A percentile compares a stretch with the other conserved stretches of the same genome.
Evolutionary conservation across 768 basidiomycete species (phyloP).

Genomic region (Chiua virens): DNA sequence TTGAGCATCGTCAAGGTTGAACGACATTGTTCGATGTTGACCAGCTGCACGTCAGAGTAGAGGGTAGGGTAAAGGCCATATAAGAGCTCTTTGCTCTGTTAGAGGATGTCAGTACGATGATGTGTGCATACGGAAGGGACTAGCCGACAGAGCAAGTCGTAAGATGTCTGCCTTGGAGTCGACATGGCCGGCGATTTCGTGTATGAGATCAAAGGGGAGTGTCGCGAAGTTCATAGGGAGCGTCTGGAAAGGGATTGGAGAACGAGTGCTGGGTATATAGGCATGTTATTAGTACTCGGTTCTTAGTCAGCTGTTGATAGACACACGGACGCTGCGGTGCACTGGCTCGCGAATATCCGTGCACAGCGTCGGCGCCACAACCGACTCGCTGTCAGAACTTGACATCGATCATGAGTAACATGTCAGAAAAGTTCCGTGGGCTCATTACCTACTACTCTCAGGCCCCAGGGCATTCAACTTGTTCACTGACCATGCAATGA

Average conservation of each 20-base stretch:
- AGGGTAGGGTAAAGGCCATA: slow-evolving; percentile 53
- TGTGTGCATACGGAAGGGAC: slow-evolving; percentile 26
- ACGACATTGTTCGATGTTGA: slow-evolving; percentile 57
- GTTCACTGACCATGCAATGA: no score
- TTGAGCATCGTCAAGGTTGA: slow-evolving; percentile 65
- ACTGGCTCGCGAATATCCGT: no score
- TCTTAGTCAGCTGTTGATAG: no score
- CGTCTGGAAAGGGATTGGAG: neutral
- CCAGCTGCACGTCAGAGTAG: slow-evolving; percentile 57
- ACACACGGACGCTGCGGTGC: no score
- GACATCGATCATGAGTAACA: no score
- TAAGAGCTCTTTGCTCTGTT: slow-evolving; percentile 57
- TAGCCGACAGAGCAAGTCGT: slow-evolving; percentile 58
- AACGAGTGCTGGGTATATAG: neutral
- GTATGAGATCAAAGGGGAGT: slow-evolving; percentile 60
- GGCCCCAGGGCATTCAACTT: no score
- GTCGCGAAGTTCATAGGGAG: slow-evolving; percentile 16
- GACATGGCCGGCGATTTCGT: slow-evolving; percentile 61
- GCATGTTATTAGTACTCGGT: no score
- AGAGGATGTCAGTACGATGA: slow-evolving; percentile 4
- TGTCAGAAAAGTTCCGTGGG: no score
- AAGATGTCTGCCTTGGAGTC: slow-evolving; percentile 54
- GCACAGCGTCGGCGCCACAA: no score
- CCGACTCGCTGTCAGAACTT: no score
- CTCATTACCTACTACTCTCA: no score